Evolutionary conservation across 2,329 filamentous ascomycete genomes (phyloP).

Genomic region (Hypoxylon sp.): DNA sequence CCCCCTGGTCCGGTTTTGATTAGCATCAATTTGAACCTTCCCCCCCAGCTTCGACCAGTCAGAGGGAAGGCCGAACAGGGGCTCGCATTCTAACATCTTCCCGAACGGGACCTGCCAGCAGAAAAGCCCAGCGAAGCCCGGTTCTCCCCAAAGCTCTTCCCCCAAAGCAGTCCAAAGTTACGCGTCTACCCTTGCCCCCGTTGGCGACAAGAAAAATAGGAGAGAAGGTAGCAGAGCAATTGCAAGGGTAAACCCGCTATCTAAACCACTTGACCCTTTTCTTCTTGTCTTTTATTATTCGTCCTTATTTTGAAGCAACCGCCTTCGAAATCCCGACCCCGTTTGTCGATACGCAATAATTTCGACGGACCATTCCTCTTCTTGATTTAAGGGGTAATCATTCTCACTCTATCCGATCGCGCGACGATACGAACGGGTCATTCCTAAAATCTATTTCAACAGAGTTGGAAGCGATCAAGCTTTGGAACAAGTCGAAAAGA

Average conservation of each 20-base stretch:
- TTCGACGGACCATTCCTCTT: background rate
- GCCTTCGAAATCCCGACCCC: no score
- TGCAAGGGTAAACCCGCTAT: no score
- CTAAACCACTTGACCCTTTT: no score
- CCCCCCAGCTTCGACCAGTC: background rate
- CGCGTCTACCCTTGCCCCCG: background rate
- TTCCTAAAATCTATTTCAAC: background rate
- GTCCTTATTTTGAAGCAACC: no score
- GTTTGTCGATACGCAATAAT: no score
- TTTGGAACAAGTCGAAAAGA: slow-evolving; percentile 1
- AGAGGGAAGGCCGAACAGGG: background rate
- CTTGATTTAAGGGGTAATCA: background rate
- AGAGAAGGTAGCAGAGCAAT: background rate
- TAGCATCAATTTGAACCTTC: background rate
- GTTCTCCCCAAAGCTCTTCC: no score
- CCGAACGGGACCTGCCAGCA: no score
- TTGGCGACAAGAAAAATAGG: background rate
- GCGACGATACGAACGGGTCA: background rate
- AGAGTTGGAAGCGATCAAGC: background rate
- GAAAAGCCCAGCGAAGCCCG: no score
- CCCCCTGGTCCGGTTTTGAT: background rate
- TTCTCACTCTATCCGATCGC: background rate
- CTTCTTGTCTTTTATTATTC: no score
- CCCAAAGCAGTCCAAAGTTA: background rate
- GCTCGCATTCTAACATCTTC: no score